These are phyloP conservation scores for Stachybotrys echinatus DNA, from an alignment of 2,329 filamentous ascomycete species.

Conservation along the genomic window DNA sequence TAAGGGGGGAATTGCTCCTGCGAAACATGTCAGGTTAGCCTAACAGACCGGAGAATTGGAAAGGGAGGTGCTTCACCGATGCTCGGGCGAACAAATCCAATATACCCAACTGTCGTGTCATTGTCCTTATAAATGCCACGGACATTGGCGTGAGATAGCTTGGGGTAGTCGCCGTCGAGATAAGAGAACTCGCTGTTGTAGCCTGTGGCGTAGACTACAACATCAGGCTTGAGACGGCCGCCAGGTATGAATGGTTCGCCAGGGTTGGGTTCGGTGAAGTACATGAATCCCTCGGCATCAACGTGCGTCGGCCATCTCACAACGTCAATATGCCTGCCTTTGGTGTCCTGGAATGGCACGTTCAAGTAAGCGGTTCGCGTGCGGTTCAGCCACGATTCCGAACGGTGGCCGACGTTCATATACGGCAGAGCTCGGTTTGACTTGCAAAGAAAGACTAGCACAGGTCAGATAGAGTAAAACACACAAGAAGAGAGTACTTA, in stretches of 20 bases:
- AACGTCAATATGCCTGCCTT: slow-evolving; percentile 35
- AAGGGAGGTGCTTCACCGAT: slow-evolving; percentile 22
- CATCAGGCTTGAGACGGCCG: slow-evolving; percentile 30
- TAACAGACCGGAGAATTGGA: no score
- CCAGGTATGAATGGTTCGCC: slow-evolving; percentile 19
- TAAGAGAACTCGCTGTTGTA: slow-evolving; percentile 38
- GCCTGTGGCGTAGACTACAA: slow-evolving; percentile 42
- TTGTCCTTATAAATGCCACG: slow-evolving; percentile 44
- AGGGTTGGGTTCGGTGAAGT: slow-evolving; percentile 24
- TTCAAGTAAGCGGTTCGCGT: slow-evolving; percentile 32
- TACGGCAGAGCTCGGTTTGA: slow-evolving; percentile 37
- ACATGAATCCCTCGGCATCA: slow-evolving; percentile 27
- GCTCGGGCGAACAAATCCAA: slow-evolving; percentile 41
- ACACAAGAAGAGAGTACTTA: slow-evolving; percentile 9
- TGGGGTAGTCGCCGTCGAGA: slow-evolving; percentile 31
- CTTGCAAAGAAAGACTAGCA: slow-evolving; percentile 37
- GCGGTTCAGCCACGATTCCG: slow-evolving; percentile 23
- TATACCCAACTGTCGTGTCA: slow-evolving; percentile 35
- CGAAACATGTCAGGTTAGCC: not conserved
- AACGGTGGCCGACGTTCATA: slow-evolving; percentile 30
- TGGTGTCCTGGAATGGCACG: slow-evolving; percentile 30
- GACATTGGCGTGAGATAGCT: slow-evolving; percentile 41
- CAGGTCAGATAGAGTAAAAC: slow-evolving; percentile 3
- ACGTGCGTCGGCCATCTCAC: slow-evolving; percentile 36
- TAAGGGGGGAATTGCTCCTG: slow-evolving; percentile 41